Conservation (phyloP, 345 rosid genomes). For the Eucalyptus pauciflora region DNA sequence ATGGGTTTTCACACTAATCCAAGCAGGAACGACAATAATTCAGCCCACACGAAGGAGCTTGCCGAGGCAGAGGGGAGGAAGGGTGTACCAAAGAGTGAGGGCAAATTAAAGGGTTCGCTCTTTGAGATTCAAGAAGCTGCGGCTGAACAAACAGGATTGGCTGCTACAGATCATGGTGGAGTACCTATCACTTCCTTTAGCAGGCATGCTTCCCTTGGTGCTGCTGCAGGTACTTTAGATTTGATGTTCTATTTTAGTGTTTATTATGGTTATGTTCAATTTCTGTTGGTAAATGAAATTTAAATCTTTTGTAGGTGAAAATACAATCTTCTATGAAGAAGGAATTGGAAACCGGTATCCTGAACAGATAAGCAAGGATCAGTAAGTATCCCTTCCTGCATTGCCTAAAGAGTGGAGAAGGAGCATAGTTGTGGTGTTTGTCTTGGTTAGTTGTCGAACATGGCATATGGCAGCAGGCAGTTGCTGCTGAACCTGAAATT, state of each 20-base stretch:
- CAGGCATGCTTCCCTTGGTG: constrained; percentile 26
- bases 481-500: neutral
- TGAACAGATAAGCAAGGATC: constrained; percentile 17
- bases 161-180: constrained; percentile 12
- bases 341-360: constrained; percentile 10
- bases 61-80: constrained; percentile 19
- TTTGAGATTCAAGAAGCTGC: constrained; percentile 28
- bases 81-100: constrained; percentile 6
- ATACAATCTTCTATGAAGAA: constrained; percentile 26
- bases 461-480: neutral
- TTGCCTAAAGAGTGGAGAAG: neutral
- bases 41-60: constrained; percentile 10
- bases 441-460: neutral
- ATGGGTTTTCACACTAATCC: constrained; percentile 16
- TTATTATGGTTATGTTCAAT: neutral
- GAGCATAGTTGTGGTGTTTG: neutral
- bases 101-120: constrained; percentile 9
- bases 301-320: constrained; percentile 1
- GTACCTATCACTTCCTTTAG: constrained; percentile 8
- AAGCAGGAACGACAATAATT: constrained; percentile 2
- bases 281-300: neutral
- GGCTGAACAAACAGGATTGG: constrained; percentile 13
- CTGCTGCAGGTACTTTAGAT: neutral
- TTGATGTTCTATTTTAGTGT: neutral
- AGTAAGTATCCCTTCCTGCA: constrained; percentile 18